Percentiles rank a stretch among this genome's conserved stretches.
Evolutionary conservation across 1,139 yeast species (phyloP).

Genomic region (Barnettozyma hawaiiensis): DNA sequence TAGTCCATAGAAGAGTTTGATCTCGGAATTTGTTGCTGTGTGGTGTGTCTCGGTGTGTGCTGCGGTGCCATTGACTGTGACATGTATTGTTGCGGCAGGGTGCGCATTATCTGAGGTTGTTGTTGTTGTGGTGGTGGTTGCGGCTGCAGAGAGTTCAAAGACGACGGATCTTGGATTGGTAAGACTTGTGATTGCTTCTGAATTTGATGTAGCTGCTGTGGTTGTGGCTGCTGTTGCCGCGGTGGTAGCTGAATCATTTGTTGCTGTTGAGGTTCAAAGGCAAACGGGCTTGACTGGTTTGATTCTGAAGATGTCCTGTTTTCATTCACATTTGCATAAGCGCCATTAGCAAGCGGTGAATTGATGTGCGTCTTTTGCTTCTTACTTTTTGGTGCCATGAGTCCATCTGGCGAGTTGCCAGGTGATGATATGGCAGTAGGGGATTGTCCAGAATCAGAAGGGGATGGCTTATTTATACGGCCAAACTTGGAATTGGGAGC

Average conservation of each 20-base stretch:
- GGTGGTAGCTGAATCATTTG: neutral
- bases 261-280: neutral
- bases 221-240: slow-evolving; percentile 4
- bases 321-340: slow-evolving; percentile 6
- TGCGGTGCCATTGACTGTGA: slow-evolving; percentile 3
- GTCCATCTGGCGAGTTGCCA: slow-evolving; percentile 1
- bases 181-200: slow-evolving; percentile 1
- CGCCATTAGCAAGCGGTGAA: slow-evolving; percentile 3
- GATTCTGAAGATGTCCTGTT: neutral
- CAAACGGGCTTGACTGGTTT: slow-evolving; percentile 1
- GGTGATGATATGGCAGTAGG: neutral
- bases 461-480: slow-evolving; percentile 8
- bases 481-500: slow-evolving; percentile 15
- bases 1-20: neutral
- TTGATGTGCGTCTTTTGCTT: slow-evolving; percentile 2
- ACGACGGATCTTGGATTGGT: slow-evolving; percentile 4
- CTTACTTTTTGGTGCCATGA: neutral
- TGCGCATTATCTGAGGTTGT: slow-evolving; percentile 3
- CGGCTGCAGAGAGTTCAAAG: slow-evolving; percentile 1
- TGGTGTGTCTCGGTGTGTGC: neutral
- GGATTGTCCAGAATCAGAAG: slow-evolving; percentile 2
- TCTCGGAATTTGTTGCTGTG: slow-evolving; percentile 3
- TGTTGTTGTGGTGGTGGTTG: slow-evolving; percentile 8
- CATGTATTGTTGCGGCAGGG: slow-evolving; percentile 4
- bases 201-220: slow-evolving; percentile 2